Percentiles rank a stretch among this genome's conserved stretches.
phyloP scores from a whole-genome alignment of 192 early-diverging fungal genomes.

The Powellomyces hirtus region DNA sequence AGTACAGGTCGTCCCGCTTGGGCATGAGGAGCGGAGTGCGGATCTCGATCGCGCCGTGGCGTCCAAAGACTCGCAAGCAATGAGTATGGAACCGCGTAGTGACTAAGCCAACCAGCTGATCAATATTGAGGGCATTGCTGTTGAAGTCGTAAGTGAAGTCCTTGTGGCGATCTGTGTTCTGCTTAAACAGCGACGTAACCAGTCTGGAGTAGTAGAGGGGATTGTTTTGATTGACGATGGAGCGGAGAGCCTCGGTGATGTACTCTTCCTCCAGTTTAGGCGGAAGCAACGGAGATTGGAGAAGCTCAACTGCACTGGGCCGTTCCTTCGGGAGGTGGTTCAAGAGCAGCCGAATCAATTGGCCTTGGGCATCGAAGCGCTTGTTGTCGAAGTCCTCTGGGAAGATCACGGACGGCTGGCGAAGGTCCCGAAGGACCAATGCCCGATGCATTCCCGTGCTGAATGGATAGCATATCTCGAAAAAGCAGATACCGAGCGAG shows the following conservation, averaged over 20 bases:
- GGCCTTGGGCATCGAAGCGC: conserved; percentile 62
- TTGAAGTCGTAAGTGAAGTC: conserved; percentile 88
- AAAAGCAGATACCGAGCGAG: conserved; percentile 62
- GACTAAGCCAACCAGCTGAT: conserved; percentile 45
- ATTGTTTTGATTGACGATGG: conserved; percentile 78
- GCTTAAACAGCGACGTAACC: conserved; percentile 77
- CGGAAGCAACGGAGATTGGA: conserved; percentile 78
- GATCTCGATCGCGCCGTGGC: conserved; percentile 83
- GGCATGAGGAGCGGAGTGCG: conserved; percentile 82
- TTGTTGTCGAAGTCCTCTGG: conserved; percentile 68
- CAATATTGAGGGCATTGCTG: conserved; percentile 37
- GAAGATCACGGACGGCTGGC: conserved; percentile 65
- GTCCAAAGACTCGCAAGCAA: conserved; percentile 71
- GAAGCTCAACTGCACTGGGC: conserved; percentile 76
- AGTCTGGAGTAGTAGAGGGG: conserved; percentile 81
- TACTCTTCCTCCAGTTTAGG: conserved; percentile 83
- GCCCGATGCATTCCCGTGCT: conserved; percentile 78
- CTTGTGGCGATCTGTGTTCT: conserved; percentile 74
- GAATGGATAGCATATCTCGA: conserved; percentile 74
- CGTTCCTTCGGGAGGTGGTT: conserved; percentile 72
- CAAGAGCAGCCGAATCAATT: conserved; percentile 71
- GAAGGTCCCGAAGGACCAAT: conserved; percentile 65
- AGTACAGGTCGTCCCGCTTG: conserved; percentile 37
- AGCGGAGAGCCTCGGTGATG: conserved; percentile 82
- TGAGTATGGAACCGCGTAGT: conserved; percentile 43